Conservation (phyloP, 768 basidiomycete genomes). For the Chiua virens region DNA sequence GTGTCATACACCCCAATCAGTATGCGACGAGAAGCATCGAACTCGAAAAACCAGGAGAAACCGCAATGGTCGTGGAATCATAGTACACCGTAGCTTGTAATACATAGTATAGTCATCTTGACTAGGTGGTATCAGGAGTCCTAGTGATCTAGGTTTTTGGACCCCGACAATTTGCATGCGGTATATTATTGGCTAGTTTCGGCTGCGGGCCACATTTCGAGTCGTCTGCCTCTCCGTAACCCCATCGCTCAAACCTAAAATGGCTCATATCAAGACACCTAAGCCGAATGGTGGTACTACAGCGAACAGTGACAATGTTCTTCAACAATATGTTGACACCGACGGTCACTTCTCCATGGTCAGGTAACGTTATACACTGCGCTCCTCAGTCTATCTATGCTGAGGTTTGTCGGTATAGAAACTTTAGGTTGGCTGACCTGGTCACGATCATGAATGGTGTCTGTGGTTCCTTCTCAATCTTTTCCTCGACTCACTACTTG, state of each 20-base stretch:
- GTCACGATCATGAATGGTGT: constrained; percentile 99
- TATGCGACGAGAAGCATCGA: constrained; percentile 77
- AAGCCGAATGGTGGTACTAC: constrained; percentile 18
- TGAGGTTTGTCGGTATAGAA: constrained; percentile 48
- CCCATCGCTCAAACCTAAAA: constrained; percentile 8
- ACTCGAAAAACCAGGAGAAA: constrained; percentile 47
- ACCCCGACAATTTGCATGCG: constrained; percentile 11
- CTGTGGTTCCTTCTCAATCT: constrained; percentile 94
- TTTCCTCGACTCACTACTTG: constrained; percentile 90
- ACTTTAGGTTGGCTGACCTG: constrained; percentile 96
- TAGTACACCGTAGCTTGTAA: background rate
- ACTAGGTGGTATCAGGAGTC: constrained; percentile 25
- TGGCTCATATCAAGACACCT: constrained; percentile 32
- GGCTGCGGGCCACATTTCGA: constrained; percentile 20
- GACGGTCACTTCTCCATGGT: constrained; percentile 98
- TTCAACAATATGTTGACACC: constrained; percentile 84
- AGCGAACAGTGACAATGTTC: constrained; percentile 33
- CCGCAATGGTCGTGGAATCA: constrained; percentile 44
- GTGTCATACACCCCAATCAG: constrained; percentile 93
- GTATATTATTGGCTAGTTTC: constrained; percentile 5
- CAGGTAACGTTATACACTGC: constrained; percentile 51
- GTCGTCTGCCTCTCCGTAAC: constrained; percentile 28
- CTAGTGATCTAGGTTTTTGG: background rate
- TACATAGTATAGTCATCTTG: background rate
- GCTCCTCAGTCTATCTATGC: constrained; percentile 14